phyloP scores from a whole-genome alignment of 2,329 filamentous ascomycete species.

The Microsporum ferrugineum region DNA sequence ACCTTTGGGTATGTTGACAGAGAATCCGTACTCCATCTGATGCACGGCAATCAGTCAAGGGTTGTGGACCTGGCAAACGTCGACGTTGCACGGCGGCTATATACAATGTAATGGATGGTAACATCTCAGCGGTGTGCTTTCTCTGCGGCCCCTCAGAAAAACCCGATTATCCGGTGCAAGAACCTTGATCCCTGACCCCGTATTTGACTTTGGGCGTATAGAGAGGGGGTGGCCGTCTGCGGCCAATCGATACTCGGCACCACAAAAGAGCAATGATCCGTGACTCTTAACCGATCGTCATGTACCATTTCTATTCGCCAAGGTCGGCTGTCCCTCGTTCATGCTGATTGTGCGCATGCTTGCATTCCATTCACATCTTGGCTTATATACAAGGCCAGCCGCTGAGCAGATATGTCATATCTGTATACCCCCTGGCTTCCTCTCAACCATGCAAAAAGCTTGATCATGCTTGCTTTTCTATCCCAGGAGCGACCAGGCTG shows the following conservation, averaged over 20 bases:
- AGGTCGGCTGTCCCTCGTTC: not conserved
- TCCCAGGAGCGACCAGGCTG: not conserved
- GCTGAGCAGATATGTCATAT: not conserved
- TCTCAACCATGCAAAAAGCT: constrained; percentile 1
- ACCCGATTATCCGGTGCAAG: not conserved
- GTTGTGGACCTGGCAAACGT: not conserved
- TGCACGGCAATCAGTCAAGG: not conserved
- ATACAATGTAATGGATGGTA: not conserved
- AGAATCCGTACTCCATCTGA: not conserved
- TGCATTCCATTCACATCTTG: not conserved
- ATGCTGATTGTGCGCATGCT: not conserved
- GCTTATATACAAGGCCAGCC: not conserved
- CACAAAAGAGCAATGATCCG: not conserved
- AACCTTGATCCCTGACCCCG: not conserved
- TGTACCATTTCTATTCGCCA: not conserved
- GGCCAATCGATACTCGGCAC: constrained; percentile 3
- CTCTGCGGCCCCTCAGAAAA: not conserved
- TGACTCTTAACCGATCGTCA: not conserved
- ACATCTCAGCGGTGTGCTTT: not conserved
- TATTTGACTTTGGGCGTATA: not conserved
- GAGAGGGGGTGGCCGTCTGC: not conserved
- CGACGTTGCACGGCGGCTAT: not conserved
- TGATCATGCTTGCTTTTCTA: constrained; percentile 1
- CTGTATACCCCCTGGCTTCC: not conserved
- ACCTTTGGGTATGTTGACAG: not conserved